Evolutionary conservation across 2,329 filamentous ascomycete genomes (phyloP).

Genomic region (Ramularia collo-cygni): DNA sequence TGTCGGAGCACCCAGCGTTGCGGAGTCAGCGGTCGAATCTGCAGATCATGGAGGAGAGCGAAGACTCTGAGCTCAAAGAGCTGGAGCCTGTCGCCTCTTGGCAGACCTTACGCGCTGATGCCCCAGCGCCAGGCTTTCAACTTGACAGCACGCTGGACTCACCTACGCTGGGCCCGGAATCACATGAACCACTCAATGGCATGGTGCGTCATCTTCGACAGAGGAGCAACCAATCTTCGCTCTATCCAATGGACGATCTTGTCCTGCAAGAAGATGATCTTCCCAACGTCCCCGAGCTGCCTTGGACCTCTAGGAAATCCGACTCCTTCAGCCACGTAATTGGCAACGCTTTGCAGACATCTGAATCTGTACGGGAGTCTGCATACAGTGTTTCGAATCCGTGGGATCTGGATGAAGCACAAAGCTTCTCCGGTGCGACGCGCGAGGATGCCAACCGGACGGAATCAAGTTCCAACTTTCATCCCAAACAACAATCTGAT

Average conservation of each 20-base stretch:
- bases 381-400: constrained; percentile 48
- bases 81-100: constrained; percentile 13
- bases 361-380: constrained; percentile 33
- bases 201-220: constrained; percentile 64
- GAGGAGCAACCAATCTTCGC: constrained; percentile 73
- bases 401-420: constrained; percentile 48
- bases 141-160: constrained; percentile 51
- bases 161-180: constrained; percentile 65
- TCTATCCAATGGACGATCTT: constrained; percentile 51
- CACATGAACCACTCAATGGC: constrained; percentile 55
- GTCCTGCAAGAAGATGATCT: constrained; percentile 30
- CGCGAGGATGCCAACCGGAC: constrained; percentile 11
- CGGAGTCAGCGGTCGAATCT: constrained; percentile 20
- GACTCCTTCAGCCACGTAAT: constrained; percentile 11
- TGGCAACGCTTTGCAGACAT: constrained; percentile 5
- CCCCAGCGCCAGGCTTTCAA: constrained; percentile 15
- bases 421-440: constrained; percentile 31
- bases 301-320: constrained; percentile 15
- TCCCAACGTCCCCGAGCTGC: constrained; percentile 19
- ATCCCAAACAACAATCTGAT: constrained; percentile 15
- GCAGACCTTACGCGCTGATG: constrained; percentile 14
- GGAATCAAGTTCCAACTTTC: constrained; percentile 8
- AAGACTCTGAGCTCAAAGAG: constrained; percentile 19
- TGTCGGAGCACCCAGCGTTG: constrained; percentile 32
- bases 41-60: constrained; percentile 24